Evolutionary conservation across 805 yeast species (phyloP).

Genomic region (Hanseniaspora hatyaiensis): DNA sequence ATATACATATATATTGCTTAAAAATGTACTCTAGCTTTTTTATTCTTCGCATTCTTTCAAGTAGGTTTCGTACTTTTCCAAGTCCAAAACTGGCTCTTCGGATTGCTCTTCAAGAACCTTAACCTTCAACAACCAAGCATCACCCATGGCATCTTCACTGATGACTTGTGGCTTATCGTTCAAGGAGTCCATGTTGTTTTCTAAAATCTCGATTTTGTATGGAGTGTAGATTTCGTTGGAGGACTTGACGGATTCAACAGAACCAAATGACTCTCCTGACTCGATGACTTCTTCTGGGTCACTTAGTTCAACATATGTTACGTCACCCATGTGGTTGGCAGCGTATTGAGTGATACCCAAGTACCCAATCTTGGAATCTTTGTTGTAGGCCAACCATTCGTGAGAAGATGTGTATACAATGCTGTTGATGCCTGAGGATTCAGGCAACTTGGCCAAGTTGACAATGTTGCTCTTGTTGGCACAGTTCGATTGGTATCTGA

Average conservation of each 20-base stretch:
- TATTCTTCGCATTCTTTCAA: conserved; percentile 31
- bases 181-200: conserved; percentile 49
- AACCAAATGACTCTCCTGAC: conserved; percentile 75
- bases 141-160: conserved; percentile 83
- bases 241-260: conserved; percentile 88
- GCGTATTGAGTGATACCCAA: conserved; percentile 94
- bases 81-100: conserved; percentile 40
- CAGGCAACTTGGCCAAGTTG: conserved; percentile 12
- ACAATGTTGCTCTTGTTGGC: conserved; percentile 12
- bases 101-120: conserved; percentile 41
- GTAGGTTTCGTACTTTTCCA: conserved; percentile 45
- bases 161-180: conserved; percentile 64
- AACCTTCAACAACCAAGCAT: conserved; percentile 83
- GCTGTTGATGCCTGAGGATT: conserved; percentile 1
- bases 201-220: conserved; percentile 62
- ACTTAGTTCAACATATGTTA: conserved; percentile 85
- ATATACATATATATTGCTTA: not conserved
- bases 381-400: conserved; percentile 85
- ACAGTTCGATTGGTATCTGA: conserved; percentile 13
- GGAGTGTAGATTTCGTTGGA: conserved; percentile 92
- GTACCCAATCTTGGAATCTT: conserved; percentile 61
- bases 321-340: conserved; percentile 92
- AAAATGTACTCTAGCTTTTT: conserved; percentile 34
- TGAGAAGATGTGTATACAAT: conserved; percentile 71
- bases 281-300: conserved; percentile 51